Conservation (phyloP, 2,329 filamentous ascomycete genomes). For the Cylindrodendrum hubeiense region DNA sequence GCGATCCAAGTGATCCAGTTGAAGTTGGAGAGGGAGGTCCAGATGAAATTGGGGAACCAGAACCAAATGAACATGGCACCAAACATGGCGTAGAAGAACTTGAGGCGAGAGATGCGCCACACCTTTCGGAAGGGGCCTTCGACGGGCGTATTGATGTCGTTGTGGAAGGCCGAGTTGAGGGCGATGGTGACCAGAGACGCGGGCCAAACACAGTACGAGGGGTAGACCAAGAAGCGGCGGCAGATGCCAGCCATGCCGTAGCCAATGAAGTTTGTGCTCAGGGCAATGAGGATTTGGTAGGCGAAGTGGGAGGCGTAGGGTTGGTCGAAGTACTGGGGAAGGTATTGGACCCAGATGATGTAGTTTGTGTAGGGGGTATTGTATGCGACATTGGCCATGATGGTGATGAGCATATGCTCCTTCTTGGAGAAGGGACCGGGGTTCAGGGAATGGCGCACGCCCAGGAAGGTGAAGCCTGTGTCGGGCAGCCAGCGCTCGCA, state of each 20-base stretch:
- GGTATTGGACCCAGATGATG: constrained; percentile 66
- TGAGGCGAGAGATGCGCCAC: constrained; percentile 62
- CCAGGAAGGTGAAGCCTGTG: constrained; percentile 60
- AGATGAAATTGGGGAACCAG: constrained; percentile 70
- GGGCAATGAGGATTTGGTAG: constrained; percentile 67
- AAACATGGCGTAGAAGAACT: constrained; percentile 65
- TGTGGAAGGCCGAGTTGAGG: constrained; percentile 66
- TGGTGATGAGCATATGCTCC: constrained; percentile 72
- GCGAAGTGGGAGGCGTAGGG: constrained; percentile 63
- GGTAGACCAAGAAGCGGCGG: constrained; percentile 67
- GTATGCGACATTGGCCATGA: constrained; percentile 72
- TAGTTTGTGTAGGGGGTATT: constrained; percentile 66
- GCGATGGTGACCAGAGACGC: constrained; percentile 67
- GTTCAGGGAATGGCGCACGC: constrained; percentile 63
- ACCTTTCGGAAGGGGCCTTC: constrained; percentile 57
- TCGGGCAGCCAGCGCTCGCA: constrained; percentile 65
- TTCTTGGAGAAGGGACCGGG: constrained; percentile 70
- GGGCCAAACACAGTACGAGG: constrained; percentile 69
- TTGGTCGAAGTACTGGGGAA: constrained; percentile 68
- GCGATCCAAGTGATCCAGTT: constrained; percentile 70
- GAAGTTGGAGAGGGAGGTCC: constrained; percentile 64
- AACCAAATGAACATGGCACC: constrained; percentile 68
- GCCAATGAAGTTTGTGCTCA: constrained; percentile 70
- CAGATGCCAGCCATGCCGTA: constrained; percentile 69
- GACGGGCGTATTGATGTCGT: constrained; percentile 54